A percentile compares a stretch with the other conserved stretches of the same genome.
Conservation (phyloP, 768 basidiomycete genomes). For the Tricholoma saponaceum region DNA sequence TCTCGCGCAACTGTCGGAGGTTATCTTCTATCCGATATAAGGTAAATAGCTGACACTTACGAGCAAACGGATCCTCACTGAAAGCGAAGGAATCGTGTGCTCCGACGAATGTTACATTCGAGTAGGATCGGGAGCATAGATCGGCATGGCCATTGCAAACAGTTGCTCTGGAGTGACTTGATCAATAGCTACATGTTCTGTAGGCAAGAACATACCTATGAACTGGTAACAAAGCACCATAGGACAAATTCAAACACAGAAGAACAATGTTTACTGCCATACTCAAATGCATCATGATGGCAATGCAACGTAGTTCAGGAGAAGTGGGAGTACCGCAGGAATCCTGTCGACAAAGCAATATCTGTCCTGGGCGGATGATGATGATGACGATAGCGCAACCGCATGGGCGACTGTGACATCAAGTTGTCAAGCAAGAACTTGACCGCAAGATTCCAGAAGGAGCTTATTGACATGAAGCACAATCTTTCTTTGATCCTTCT, state of each 20-base stretch:
- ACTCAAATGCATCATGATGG: background rate
- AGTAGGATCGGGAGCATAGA: slow-evolving; percentile 55
- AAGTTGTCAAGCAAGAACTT: too few species aligned
- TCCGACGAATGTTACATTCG: slow-evolving; percentile 43
- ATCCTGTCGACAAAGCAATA: background rate
- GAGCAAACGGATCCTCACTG: slow-evolving; percentile 40
- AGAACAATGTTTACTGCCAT: background rate
- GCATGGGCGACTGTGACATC: too few species aligned
- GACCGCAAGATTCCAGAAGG: background rate
- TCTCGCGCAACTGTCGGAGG: slow-evolving; percentile 27
- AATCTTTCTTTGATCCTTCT: too few species aligned
- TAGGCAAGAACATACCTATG: background rate
- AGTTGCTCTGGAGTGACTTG: slow-evolving; percentile 27
- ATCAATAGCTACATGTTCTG: background rate
- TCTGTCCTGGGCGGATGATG: too few species aligned
- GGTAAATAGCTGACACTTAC: slow-evolving; percentile 25
- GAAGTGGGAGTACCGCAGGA: background rate
- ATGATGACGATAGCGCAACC: background rate
- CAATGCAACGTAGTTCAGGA: background rate
- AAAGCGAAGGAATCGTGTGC: slow-evolving; percentile 57
- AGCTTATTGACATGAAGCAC: background rate
- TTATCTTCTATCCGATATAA: background rate
- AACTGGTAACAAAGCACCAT: background rate
- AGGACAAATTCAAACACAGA: background rate
- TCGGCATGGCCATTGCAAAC: slow-evolving; percentile 67